phyloP scores from a whole-genome alignment of 176 grass and related monocot genomes.

The Musa troglodytarum region DNA sequence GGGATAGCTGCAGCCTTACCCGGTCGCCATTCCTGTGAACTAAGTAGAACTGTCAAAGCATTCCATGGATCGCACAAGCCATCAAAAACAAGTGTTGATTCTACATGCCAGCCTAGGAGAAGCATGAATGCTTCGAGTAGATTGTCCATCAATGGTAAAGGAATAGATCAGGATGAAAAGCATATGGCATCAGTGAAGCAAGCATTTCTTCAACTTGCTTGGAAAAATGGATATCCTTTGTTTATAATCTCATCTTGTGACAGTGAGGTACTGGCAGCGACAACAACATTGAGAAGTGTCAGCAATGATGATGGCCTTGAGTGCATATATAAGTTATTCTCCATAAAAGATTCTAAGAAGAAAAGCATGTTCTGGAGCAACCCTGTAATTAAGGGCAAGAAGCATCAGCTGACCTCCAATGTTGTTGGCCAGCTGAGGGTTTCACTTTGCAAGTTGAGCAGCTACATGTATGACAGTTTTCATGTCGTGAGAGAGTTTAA shows the following conservation, averaged over 20 bases:
- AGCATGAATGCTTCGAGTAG: conserved; percentile 22
- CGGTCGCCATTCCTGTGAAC: conserved; percentile 37
- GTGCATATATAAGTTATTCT: conserved; percentile 58
- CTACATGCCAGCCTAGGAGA: conserved; percentile 21
- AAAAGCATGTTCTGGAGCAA: conserved; percentile 63
- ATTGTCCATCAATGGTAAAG: conserved; percentile 26
- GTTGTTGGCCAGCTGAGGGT: conserved; percentile 60
- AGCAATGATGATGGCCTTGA: conserved; percentile 44
- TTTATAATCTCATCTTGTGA: conserved; percentile 81
- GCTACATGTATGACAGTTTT: conserved; percentile 25
- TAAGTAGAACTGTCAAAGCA: conserved; percentile 23
- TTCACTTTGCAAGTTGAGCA: conserved; percentile 39
- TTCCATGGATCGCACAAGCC: conserved; percentile 38
- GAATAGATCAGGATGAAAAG: conserved; percentile 38
- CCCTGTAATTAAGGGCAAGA: conserved; percentile 57
- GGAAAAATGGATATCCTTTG: conserved; percentile 75
- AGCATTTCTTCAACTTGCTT: conserved; percentile 75
- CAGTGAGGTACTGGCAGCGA: conserved; percentile 76
- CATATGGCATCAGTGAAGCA: conserved; percentile 46
- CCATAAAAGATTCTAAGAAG: conserved; percentile 66
- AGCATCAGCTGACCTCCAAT: conserved; percentile 59
- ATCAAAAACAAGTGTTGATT: conserved; percentile 36
- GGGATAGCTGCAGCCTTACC: conserved; percentile 34
- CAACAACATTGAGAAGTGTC: conserved; percentile 40
- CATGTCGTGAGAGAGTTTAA: conserved; percentile 58